A percentile compares a stretch with the other conserved stretches of the same genome.
phyloP scores from a whole-genome alignment of 441 rosid genomes.

The Jatropha podagrica region DNA sequence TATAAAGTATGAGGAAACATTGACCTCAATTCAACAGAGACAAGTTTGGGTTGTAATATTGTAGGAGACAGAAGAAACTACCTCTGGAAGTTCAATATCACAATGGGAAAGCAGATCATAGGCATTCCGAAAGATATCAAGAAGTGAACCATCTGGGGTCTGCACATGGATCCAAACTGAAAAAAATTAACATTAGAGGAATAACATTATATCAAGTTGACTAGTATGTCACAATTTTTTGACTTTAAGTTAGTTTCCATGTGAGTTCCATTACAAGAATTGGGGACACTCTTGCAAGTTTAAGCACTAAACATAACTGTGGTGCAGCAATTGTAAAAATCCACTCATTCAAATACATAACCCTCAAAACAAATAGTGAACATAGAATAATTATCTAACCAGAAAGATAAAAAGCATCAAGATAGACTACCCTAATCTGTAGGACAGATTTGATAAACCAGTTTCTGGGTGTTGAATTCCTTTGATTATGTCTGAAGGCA shows the following conservation, averaged over 20 bases:
- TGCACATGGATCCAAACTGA: constrained; percentile 35
- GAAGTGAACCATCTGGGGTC: constrained; percentile 93
- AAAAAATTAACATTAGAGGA: constrained; percentile 15
- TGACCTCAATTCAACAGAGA: constrained; percentile 13
- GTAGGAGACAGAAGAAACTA: constrained; percentile 25
- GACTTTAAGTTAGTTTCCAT: neutral
- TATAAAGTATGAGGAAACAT: constrained; percentile 11
- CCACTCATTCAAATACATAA: neutral
- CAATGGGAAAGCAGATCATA: constrained; percentile 76
- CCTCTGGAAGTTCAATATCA: constrained; percentile 73
- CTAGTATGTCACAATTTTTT: neutral
- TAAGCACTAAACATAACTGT: neutral
- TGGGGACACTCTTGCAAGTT: neutral
- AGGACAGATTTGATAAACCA: neutral
- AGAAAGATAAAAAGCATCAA: neutral
- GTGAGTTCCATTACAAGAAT: neutral
- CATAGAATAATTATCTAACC: neutral
- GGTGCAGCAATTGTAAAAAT: neutral
- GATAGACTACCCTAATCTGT: neutral
- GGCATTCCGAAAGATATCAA: constrained; percentile 86
- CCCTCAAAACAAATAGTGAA: neutral
- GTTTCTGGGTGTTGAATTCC: neutral
- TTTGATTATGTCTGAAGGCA: neutral
- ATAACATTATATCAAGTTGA: constrained; percentile 8
- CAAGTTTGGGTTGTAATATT: constrained; percentile 8